phyloP scores from a whole-genome alignment of 75 land plant species.

The Selaginella tamariscina region DNA sequence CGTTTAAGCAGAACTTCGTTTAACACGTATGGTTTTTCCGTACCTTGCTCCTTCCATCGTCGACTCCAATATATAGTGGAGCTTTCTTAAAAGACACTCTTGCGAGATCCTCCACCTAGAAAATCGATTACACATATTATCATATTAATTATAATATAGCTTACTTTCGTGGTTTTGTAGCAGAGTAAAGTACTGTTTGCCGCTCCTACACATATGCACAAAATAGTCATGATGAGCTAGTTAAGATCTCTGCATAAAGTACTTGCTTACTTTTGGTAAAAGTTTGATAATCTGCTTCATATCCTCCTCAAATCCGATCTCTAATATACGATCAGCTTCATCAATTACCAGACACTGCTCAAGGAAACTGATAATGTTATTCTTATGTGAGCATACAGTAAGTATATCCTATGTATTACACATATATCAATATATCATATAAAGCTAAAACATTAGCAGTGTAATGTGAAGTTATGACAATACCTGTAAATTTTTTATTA shows the following conservation, averaged over 20 bases:
- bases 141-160: constrained; percentile 1
- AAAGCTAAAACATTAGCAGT: neutral
- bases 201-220: constrained; percentile 75
- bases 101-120: constrained; percentile 92
- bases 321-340: constrained; percentile 94
- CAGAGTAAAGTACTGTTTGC: constrained; percentile 89
- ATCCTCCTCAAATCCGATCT: constrained; percentile 93
- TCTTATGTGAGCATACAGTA: neutral
- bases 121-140: neutral
- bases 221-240: neutral
- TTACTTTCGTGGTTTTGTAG: constrained; percentile 84
- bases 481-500: constrained; percentile 75
- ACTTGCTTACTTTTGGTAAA: constrained; percentile 55
- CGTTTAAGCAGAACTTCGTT: neutral
- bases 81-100: constrained; percentile 65
- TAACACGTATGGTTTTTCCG: neutral
- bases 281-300: constrained; percentile 81
- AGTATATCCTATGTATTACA: neutral
- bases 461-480: neutral
- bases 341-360: constrained; percentile 75
- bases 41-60: constrained; percentile 79
- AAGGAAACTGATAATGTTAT: neutral
- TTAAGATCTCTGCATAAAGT: neutral
- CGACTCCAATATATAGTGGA: constrained; percentile 84
- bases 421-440: neutral